A percentile compares a stretch with the other conserved stretches of the same genome.
Evolutionary conservation across 345 rosid species (phyloP).

Genomic region (Pseudoturritis turrita): DNA sequence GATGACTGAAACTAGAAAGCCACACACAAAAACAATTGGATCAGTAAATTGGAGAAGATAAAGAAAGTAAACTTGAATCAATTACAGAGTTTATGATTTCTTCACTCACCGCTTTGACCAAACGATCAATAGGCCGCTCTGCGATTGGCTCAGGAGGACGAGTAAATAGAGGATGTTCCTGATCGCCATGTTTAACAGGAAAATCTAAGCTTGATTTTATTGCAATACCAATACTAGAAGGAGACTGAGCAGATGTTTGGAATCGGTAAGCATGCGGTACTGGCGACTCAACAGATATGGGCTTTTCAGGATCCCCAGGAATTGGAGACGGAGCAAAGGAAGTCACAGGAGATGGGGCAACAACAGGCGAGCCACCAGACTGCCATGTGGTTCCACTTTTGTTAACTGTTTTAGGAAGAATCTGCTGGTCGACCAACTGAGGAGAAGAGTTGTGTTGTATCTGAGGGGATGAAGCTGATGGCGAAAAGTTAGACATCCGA

Average conservation of each 20-base stretch:
- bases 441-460: conserved; percentile 65
- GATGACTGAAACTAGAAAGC: conserved; percentile 53
- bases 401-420: conserved; percentile 35
- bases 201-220: too few species aligned
- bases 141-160: conserved; percentile 54
- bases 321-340: conserved; percentile 63
- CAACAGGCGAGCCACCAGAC: conserved; percentile 60
- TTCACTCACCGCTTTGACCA: conserved; percentile 65
- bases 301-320: conserved; percentile 67
- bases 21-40: background rate
- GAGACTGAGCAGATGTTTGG: conserved; percentile 48
- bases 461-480: conserved; percentile 65
- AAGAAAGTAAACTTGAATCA: background rate
- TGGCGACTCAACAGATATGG: conserved; percentile 42
- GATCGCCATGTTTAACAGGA: too few species aligned
- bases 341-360: conserved; percentile 66
- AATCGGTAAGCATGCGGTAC: conserved; percentile 41
- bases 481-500: conserved; percentile 50
- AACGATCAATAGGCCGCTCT: conserved; percentile 73
- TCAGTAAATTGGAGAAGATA: background rate
- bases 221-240: conserved; percentile 51
- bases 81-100: background rate
- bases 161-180: conserved; percentile 60
- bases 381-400: conserved; percentile 58
- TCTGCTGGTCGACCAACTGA: conserved; percentile 69